Evolutionary conservation across 2,329 filamentous ascomycete species (phyloP).

Genomic region (Colletotrichum orbiculare): DNA sequence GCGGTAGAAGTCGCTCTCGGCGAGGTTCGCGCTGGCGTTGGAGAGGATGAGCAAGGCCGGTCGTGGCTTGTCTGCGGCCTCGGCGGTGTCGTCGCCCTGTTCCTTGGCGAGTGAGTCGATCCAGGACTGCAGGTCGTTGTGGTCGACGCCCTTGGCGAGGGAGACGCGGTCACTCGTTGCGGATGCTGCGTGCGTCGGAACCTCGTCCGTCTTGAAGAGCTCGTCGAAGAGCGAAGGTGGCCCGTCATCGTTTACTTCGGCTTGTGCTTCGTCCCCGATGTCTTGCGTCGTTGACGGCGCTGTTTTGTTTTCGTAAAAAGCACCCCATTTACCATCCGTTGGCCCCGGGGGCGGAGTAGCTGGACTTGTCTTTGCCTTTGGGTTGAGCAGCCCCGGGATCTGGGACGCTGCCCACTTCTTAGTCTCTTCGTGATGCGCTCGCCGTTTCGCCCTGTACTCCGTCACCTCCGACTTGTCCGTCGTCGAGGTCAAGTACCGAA

Average conservation of each 20-base stretch:
- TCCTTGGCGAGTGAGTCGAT: slow-evolving; percentile 25
- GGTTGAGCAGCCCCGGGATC: slow-evolving; percentile 12
- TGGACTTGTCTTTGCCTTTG: not conserved
- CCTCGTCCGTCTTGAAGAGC: slow-evolving; percentile 21
- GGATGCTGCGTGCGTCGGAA: not conserved
- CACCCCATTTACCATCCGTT: no score
- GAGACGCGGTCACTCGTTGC: no score
- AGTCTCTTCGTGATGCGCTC: not conserved
- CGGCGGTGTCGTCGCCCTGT: not conserved
- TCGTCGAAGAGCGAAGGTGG: slow-evolving; percentile 23
- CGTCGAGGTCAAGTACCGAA: slow-evolving; percentile 29
- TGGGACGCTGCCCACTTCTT: not conserved
- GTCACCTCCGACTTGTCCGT: slow-evolving; percentile 23
- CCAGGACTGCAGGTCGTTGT: slow-evolving; percentile 34
- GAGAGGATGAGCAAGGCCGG: slow-evolving; percentile 64
- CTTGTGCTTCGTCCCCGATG: not conserved
- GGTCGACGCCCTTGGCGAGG: slow-evolving; percentile 6
- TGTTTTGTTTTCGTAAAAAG: no score
- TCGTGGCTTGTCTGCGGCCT: slow-evolving; percentile 5
- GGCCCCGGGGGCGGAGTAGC: no score
- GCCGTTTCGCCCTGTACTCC: slow-evolving; percentile 8
- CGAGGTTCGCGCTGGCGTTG: slow-evolving; percentile 68
- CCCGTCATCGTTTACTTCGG: not conserved
- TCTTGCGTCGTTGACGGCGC: no score
- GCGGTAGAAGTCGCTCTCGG: slow-evolving; percentile 77